Evolutionary conservation across 1,139 yeast genomes (phyloP).

Genomic region (Scheffersomyces stambukii): DNA sequence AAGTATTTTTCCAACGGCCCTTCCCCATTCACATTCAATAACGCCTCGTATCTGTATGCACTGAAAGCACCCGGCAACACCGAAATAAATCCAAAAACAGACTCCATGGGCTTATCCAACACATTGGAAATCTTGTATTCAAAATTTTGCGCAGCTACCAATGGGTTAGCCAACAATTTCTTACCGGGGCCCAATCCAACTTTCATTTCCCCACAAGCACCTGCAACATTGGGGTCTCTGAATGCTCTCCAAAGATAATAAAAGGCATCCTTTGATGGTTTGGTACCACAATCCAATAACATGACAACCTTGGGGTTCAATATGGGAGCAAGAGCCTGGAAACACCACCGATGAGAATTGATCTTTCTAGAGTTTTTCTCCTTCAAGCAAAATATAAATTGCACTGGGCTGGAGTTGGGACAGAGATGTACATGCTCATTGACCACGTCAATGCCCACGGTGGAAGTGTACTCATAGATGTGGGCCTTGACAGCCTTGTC

Average conservation of each 20-base stretch:
- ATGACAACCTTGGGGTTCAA: slow-evolving; percentile 68
- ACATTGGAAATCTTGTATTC: slow-evolving; percentile 82
- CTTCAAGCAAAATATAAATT: slow-evolving; percentile 70
- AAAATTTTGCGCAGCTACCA: slow-evolving; percentile 81
- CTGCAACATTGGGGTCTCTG: slow-evolving; percentile 73
- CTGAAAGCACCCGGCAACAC: slow-evolving; percentile 86
- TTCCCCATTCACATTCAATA: slow-evolving; percentile 57
- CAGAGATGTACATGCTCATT: slow-evolving; percentile 52
- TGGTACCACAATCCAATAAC: slow-evolving; percentile 76
- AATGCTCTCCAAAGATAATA: slow-evolving; percentile 75
- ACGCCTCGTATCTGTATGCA: slow-evolving; percentile 74
- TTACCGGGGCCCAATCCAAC: slow-evolving; percentile 61
- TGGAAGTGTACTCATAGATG: slow-evolving; percentile 74
- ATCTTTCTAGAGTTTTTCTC: slow-evolving; percentile 73
- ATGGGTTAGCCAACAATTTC: slow-evolving; percentile 58
- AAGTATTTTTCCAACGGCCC: slow-evolving; percentile 79
- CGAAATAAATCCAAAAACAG: slow-evolving; percentile 76
- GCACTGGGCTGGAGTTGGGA: slow-evolving; percentile 65
- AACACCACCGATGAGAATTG: slow-evolving; percentile 82
- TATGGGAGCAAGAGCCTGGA: slow-evolving; percentile 73
- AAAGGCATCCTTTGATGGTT: slow-evolving; percentile 68
- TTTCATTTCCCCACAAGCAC: slow-evolving; percentile 83
- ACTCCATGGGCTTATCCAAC: slow-evolving; percentile 79
- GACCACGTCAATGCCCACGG: slow-evolving; percentile 67
- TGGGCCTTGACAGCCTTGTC: slow-evolving; percentile 68